Base-by-base conservation (phyloP, 2,329 filamentous ascomycete genomes). In the Arthroderma sp. region DNA sequence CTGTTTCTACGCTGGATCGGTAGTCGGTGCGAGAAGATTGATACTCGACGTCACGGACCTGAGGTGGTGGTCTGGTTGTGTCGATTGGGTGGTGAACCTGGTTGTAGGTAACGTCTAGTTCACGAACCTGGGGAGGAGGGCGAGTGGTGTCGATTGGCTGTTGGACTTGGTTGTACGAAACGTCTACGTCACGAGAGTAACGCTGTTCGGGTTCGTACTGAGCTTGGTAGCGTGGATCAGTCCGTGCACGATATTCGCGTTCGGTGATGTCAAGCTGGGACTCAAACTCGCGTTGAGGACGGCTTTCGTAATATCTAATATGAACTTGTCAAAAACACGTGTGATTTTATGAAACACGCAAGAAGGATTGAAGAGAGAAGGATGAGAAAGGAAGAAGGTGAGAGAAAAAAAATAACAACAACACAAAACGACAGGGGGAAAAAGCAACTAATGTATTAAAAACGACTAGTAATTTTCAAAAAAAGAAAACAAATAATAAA, bases 231-330 rank as follows among this genome's bases (percentile, higher is more conserved):
- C 68, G 70, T 50, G 73, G 74, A 43, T 72, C 64, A 52, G 68
- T 69, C 54, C 70, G 72, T 75, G 79, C 64, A 75, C 77, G 70
- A 75, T 83, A 71, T 75, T 81, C 69, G 75, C 77, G 69, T 53
- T 72, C 69, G 59, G 71, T 69, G 52, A 70, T 55, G 59, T 74
- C 71, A 55, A 74, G 62, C 55, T 74, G 70, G 49, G 61, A 61
- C 51, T 70, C 61, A 50, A 65, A 61, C 51, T 62, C 55, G 47
- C 64, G 64, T 53, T 67, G 62, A 50, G 58, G 50, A 45, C 58
- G 53, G 56, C 57, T 58, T 50, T 48, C 48, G 47, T 52, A 49
- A 49, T 49, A 49, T 46, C 52, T 53, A 42, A 22, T 38, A 41
- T 22, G 15, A 22, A 22, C 15, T 22, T 22, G 15, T 22, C 15